A percentile compares a stretch with the other conserved stretches of the same genome.
phyloP scores from a whole-genome alignment of 257 asterid genomes.

The Penstemon barbatus region DNA sequence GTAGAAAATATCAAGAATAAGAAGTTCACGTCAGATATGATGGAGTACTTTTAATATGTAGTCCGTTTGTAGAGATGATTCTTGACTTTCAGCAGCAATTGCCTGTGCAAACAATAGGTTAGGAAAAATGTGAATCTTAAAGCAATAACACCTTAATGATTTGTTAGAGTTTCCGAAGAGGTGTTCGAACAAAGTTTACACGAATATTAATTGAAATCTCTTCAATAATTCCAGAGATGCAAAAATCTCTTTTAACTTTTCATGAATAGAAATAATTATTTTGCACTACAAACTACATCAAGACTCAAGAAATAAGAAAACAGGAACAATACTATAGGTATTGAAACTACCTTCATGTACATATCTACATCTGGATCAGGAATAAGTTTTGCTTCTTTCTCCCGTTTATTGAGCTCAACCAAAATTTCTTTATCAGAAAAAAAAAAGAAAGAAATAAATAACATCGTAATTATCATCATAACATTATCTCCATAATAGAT shows the following conservation, averaged over 20 bases:
- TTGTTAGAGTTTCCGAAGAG: too few relatives aligned
- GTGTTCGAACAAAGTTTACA: too few relatives aligned
- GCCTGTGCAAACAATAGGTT: slow-evolving; percentile 35
- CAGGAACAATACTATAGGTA: neutral
- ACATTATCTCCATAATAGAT: neutral
- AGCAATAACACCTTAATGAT: too few relatives aligned
- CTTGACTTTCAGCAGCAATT: slow-evolving; percentile 44
- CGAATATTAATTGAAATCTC: too few relatives aligned
- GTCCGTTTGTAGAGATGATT: slow-evolving; percentile 41
- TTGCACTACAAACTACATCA: too few relatives aligned
- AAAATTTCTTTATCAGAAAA: slow-evolving; percentile 36
- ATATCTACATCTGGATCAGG: slow-evolving; percentile 58
- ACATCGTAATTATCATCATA: too few relatives aligned
- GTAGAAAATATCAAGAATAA: neutral
- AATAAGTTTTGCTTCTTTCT: slow-evolving; percentile 46
- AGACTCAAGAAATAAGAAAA: neutral
- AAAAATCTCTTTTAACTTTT: too few relatives aligned
- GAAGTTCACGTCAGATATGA: neutral
- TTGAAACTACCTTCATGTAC: slow-evolving; percentile 49
- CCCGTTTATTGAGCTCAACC: slow-evolving; percentile 44
- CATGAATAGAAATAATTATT: too few relatives aligned
- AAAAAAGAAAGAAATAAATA: neutral
- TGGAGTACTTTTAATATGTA: slow-evolving; percentile 43
- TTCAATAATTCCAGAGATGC: too few relatives aligned
- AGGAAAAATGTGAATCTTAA: neutral